Evolutionary conservation across 345 rosid species (phyloP).

Genomic region (Excoecaria agallocha): DNA sequence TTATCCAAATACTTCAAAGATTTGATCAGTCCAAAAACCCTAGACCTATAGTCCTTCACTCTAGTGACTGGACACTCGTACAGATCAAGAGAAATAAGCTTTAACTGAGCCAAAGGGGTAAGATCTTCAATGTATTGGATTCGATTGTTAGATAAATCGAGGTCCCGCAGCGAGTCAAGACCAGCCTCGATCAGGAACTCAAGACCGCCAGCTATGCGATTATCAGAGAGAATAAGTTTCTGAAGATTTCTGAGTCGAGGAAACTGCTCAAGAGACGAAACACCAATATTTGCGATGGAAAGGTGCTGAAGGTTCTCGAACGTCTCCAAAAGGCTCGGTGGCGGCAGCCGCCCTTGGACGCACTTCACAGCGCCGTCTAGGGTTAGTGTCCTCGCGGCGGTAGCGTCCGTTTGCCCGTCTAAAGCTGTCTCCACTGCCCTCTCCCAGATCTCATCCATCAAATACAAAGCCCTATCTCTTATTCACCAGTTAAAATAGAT

Average conservation of each 20-base stretch:
- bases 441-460: constrained; percentile 87
- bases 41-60: constrained; percentile 69
- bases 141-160: constrained; percentile 69
- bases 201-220: constrained; percentile 64
- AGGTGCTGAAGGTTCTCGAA: constrained; percentile 63
- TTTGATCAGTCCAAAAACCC: constrained; percentile 69
- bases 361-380: constrained; percentile 81
- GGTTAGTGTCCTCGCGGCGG: constrained; percentile 43
- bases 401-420: constrained; percentile 52
- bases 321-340: constrained; percentile 48
- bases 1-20: constrained; percentile 79
- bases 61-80: constrained; percentile 82
- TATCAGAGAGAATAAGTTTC: constrained; percentile 65
- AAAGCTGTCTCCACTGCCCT: constrained; percentile 66
- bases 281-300: constrained; percentile 63
- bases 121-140: constrained; percentile 72
- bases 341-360: constrained; percentile 57
- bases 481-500: not conserved
- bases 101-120: constrained; percentile 57
- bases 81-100: constrained; percentile 70
- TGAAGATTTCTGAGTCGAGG: constrained; percentile 55
- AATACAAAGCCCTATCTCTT: not conserved
- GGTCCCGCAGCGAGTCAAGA: constrained; percentile 57
- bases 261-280: constrained; percentile 65
- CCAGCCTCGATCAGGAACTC: constrained; percentile 65